phyloP scores from a whole-genome alignment of 2,329 filamentous ascomycete species.

The Colletotrichum cereale region DNA sequence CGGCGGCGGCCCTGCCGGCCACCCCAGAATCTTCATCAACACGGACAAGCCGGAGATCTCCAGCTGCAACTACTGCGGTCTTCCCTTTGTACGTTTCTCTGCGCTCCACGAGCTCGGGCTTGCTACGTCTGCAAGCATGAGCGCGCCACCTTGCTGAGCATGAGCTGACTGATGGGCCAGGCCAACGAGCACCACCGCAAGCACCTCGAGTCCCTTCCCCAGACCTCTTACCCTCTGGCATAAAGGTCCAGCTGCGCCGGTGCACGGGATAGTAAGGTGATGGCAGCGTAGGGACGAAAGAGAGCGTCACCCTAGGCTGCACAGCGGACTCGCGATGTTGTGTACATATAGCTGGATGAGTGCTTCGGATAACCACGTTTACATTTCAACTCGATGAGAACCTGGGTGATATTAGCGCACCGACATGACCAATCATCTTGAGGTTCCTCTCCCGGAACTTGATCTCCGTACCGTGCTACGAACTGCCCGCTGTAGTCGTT shows the following conservation, averaged over 20 bases:
- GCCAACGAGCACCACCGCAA: constrained; percentile 90
- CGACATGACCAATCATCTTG: background rate
- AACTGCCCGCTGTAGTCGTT: background rate
- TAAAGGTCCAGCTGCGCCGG: constrained; percentile 45
- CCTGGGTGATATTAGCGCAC: background rate
- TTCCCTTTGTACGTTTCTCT: constrained; percentile 81
- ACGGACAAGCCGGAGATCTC: constrained; percentile 96
- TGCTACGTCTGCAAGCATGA: background rate
- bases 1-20: constrained; percentile 88
- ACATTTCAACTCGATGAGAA: constrained; percentile 6
- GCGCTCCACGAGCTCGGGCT: background rate
- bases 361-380: constrained; percentile 30
- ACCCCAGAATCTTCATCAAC: constrained; percentile 97
- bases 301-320: background rate
- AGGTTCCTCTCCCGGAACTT: background rate
- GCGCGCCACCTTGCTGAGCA: background rate
- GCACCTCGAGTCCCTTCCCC: constrained; percentile 84
- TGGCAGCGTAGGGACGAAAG: background rate
- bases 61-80: constrained; percentile 90
- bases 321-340: constrained; percentile 28
- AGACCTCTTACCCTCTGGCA: constrained; percentile 84
- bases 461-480: background rate
- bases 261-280: constrained; percentile 4
- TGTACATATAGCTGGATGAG: constrained; percentile 41
- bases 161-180: constrained; percentile 58